Evolutionary conservation across 257 asterid genomes (phyloP).

Genomic region (Craterostigma plantagineum): DNA sequence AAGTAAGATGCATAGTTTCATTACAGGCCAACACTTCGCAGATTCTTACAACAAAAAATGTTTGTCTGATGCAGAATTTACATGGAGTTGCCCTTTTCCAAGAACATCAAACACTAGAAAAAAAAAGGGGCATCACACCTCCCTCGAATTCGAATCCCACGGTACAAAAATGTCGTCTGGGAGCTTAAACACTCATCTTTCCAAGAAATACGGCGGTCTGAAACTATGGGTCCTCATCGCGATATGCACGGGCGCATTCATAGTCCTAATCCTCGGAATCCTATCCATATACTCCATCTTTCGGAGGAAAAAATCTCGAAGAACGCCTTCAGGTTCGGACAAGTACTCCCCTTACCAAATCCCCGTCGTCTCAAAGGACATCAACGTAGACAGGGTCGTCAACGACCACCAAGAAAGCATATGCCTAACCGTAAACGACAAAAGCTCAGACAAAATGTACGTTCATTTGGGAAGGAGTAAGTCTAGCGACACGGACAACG

Average conservation of each 20-base stretch:
- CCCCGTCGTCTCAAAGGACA: slow-evolving; percentile 73
- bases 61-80: no score
- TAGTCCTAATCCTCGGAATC: slow-evolving; percentile 57
- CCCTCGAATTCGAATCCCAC: slow-evolving; percentile 6
- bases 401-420: slow-evolving; percentile 38
- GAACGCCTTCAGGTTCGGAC: slow-evolving; percentile 12
- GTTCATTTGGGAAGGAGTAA: slow-evolving; percentile 61
- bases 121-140: slow-evolving; percentile 7
- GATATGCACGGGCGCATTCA: slow-evolving; percentile 56
- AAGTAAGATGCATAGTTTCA: no score
- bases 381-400: slow-evolving; percentile 57
- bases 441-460: slow-evolving; percentile 51
- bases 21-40: no score
- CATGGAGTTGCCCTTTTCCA: no score
- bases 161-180: slow-evolving; percentile 31
- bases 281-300: slow-evolving; percentile 56
- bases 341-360: slow-evolving; percentile 43
- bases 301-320: slow-evolving; percentile 41
- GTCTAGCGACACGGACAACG: slow-evolving; percentile 66
- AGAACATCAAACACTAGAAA: slow-evolving; percentile 15
- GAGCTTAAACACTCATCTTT: slow-evolving; percentile 32
- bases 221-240: slow-evolving; percentile 81
- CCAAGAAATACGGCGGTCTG: slow-evolving; percentile 48
- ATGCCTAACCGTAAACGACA: slow-evolving; percentile 27
- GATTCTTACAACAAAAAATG: no score